Base-by-base conservation (phyloP, 2,329 filamentous ascomycete genomes). In the Colletotrichum nymphaeae region DNA sequence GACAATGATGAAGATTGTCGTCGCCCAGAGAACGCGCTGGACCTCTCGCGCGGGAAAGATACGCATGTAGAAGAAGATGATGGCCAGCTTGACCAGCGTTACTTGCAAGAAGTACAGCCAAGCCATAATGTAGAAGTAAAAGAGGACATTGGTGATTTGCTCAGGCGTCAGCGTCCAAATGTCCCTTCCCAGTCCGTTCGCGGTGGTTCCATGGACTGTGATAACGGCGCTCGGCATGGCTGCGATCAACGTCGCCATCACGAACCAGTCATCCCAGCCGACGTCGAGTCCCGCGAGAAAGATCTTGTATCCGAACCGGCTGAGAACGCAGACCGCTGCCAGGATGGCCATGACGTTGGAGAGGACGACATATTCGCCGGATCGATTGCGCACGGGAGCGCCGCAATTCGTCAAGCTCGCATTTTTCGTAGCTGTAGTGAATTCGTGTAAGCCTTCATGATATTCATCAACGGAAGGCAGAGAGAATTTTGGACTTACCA, bases 41-140 rank as follows among this genome's bases (percentile, higher is more conserved):
- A 86, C 80, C 3, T 59, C 67, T 4, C 53, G 72, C 0, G 76
- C 76, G 1, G 84, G 85, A 73, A 89, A 89, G 73, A 89, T 86
- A 55, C 86, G 84, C 37, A 86, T 79, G 78, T 88, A 89, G 79
- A 89, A 87, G 75, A 84, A 80, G 6, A 89, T 80, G 64, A 90
- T 82, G 6, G 86, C 84, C 7, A 87, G 76, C 74, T 88, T 87
- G 46, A 86, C 81, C 49, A 86, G 78, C 12, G 83, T 77, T 5
- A 85, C 76, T n/a, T 83, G 78, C 1, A 79, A 60, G 75, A 87
- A 87, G 77, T 88, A 87, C n/a, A 87, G 57, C 57, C 77, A 71
- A 11, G 79, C 80, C 73, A 81, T 80, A 66, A 81, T 77, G 73
- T 84, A 87, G 24, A 85, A 81, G 75, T 79, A 82, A 32, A 80